Conservation (phyloP, 176 grass and related monocot species). For the Thalia dealbata region DNA sequence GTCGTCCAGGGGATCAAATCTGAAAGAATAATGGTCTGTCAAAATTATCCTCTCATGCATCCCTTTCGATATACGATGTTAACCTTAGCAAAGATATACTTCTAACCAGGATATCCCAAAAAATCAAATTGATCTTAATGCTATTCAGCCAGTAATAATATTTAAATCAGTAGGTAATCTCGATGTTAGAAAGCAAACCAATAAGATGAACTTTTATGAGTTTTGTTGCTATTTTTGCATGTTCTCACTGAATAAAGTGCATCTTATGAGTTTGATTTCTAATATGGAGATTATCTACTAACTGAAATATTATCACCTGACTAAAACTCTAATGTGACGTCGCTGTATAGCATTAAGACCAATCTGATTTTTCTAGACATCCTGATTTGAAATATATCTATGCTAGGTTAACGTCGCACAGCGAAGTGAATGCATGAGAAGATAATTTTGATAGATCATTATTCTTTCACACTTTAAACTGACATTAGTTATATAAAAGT, state of each 20-base stretch:
- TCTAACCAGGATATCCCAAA: too few relatives aligned
- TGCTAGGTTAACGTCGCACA: conserved; percentile 42
- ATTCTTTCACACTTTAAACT: conserved; percentile 52
- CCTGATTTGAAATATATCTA: conserved; percentile 50
- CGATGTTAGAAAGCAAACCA: too few relatives aligned
- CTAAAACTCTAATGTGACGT: conserved; percentile 74
- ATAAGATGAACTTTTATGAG: too few relatives aligned
- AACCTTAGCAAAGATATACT: too few relatives aligned
- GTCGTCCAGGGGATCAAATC: conserved; percentile 61
- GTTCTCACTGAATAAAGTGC: too few relatives aligned
- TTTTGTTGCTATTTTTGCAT: too few relatives aligned
- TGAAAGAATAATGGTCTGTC: conserved; percentile 30
- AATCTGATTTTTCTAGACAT: conserved; percentile 45
- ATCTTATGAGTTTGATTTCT: not conserved
- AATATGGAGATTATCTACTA: conserved; percentile 37
- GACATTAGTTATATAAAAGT: conserved; percentile 63
- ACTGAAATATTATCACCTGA: conserved; percentile 64
- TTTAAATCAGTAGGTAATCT: too few relatives aligned
- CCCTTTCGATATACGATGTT: too few relatives aligned
- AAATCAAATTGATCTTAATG: too few relatives aligned
- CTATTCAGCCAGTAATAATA: too few relatives aligned
- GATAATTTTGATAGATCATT: not conserved
- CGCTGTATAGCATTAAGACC: conserved; percentile 90
- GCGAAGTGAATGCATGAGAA: too few relatives aligned
- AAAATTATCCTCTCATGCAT: too few relatives aligned